phyloP scores from a whole-genome alignment of 1,284 basidiomycete species.

The Meripilus lineatus region DNA sequence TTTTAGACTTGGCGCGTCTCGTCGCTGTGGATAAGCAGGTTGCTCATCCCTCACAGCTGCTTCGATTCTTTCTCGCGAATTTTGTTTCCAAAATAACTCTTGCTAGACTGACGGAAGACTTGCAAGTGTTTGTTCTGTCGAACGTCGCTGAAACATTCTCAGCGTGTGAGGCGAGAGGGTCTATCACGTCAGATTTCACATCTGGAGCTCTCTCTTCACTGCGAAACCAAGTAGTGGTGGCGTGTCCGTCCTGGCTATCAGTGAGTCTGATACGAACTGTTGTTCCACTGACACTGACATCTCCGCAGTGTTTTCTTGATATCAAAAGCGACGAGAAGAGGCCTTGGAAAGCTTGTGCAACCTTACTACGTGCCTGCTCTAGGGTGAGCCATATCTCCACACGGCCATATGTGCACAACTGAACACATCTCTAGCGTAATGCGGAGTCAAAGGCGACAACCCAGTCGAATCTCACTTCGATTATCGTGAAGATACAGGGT shows the following conservation, averaged over 20 bases:
- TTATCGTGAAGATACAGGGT: slow-evolving; percentile 35
- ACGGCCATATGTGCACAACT: no score
- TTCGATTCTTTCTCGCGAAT: slow-evolving; percentile 47
- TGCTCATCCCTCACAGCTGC: slow-evolving; percentile 39
- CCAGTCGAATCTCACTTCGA: slow-evolving; percentile 36
- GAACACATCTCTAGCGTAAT: slow-evolving; percentile 41
- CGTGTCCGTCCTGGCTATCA: slow-evolving; percentile 44
- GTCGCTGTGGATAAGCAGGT: slow-evolving; percentile 39
- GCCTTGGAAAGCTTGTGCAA: slow-evolving; percentile 34
- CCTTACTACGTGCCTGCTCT: slow-evolving; percentile 36
- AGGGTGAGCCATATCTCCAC: slow-evolving; percentile 32
- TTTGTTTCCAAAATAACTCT: slow-evolving; percentile 44
- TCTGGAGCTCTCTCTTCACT: slow-evolving; percentile 23
- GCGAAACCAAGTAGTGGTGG: slow-evolving; percentile 41
- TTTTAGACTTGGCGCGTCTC: slow-evolving; percentile 43
- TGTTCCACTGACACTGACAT: not conserved
- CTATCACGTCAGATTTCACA: not conserved
- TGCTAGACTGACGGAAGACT: slow-evolving; percentile 37
- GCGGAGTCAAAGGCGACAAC: slow-evolving; percentile 41
- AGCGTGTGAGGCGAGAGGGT: slow-evolving; percentile 16
- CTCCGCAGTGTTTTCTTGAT: slow-evolving; percentile 16
- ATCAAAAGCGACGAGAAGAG: slow-evolving; percentile 24
- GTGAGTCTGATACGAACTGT: slow-evolving; percentile 24
- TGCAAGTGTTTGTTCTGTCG: slow-evolving; percentile 40
- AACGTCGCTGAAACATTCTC: slow-evolving; percentile 20